Evolutionary conservation across 768 basidiomycete genomes (phyloP), one percentile per base, ranked within the genome.

Genomic region (Leccinum uliginosum): DNA sequence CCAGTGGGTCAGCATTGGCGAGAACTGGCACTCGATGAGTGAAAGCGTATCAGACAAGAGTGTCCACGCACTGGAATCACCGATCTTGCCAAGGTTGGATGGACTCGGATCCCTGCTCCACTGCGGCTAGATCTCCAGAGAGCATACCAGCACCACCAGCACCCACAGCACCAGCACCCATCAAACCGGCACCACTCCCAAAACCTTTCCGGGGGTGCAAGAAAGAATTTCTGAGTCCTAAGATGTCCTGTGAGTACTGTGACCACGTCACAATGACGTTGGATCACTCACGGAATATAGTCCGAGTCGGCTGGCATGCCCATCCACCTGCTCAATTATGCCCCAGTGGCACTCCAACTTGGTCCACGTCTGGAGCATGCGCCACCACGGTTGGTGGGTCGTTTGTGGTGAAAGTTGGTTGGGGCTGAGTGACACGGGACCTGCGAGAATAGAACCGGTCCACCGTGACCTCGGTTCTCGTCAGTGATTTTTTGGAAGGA

Each of bases 1-100:
- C n/a, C n/a, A n/a, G n/a, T n/a, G n/a, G 97, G 73, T 99, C 97
- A 3, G 91, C 89, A 68, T 99, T 96, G 8, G 96, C 94, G 14
- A 95, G 81, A 40, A 84, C 94, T 92, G 49, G 58, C 54, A 29
- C 12, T 44, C 43, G 38, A n/a, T 57, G 23, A 63, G 57, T 29
- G 0, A 56, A 55, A 67, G 19, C 45, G 59, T 59, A 40, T 62
- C 40, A 46, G 59, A 62, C 27, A 62, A 62, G 17, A 14, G 26
- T 1, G 26, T 54, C 9, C 24, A 72, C 81, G 58, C 61, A 84
- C 87, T 81, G 59, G 89, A 79, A 65, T 91, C 90, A 4, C 88
- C 86, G 50, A 94, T 81, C 70, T 90, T 93, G 24, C 92, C 92
- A n/a, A 93, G 74, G 65, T 93, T 91, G 3, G 89, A 91, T 3